Conservation (phyloP, 805 yeast species). For the Wickerhamiella dianesei region DNA sequence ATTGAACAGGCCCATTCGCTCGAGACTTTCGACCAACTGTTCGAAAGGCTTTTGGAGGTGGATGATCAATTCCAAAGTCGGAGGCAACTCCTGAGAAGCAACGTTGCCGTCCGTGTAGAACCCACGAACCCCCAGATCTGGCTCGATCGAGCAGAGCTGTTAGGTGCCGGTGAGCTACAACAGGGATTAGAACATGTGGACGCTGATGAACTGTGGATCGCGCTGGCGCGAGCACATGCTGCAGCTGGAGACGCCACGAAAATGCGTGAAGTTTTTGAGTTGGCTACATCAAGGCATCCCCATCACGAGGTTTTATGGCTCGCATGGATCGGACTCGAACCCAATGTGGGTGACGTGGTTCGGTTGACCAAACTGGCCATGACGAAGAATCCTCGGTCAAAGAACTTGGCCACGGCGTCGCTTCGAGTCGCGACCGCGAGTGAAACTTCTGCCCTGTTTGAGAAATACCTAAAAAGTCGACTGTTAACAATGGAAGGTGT, state of each 20-base stretch:
- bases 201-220: slow-evolving; percentile 28
- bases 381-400: not conserved
- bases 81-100: slow-evolving; percentile 48
- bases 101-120: slow-evolving; percentile 50
- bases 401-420: not conserved
- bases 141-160: slow-evolving; percentile 46
- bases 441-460: not conserved
- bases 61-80: slow-evolving; percentile 28
- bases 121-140: slow-evolving; percentile 52
- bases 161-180: slow-evolving; percentile 29
- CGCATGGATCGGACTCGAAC: slow-evolving; percentile 5
- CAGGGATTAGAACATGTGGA: slow-evolving; percentile 50
- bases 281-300: not conserved
- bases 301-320: slow-evolving; percentile 7
- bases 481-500: not conserved
- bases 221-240: slow-evolving; percentile 5
- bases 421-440: not conserved
- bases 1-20: slow-evolving; percentile 36
- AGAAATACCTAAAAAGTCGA: not conserved
- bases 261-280: slow-evolving; percentile 1
- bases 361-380: slow-evolving; percentile 7
- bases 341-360: slow-evolving; percentile 2
- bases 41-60: slow-evolving; percentile 47
- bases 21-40: slow-evolving; percentile 48
- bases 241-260: not conserved